Base-by-base conservation (phyloP, 2,329 filamentous ascomycete genomes). In the Cercospora canescens region DNA sequence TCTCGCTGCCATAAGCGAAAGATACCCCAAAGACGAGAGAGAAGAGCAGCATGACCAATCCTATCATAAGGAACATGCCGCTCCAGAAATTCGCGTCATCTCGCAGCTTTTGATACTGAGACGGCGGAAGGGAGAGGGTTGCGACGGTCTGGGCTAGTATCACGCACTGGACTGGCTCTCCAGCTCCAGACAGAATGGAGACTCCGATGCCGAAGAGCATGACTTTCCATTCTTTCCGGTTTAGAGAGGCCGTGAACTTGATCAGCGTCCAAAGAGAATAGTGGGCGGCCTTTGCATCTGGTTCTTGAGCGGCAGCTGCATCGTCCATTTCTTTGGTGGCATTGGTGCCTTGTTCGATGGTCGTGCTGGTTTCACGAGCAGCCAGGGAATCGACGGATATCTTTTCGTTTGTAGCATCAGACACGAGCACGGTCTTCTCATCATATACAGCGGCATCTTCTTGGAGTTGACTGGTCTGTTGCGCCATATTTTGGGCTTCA, bases 71-170 rank as follows among this genome's bases (percentile, higher is more conserved):
- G 69, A 86, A 85, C 81, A 86, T 85, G 14, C 85, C 76, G 0
- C 81, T 77, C 76, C 81, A 86, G 69, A 85, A 85, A 65, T 85
- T 79, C 16, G 78, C 80, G 39, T 79, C 74, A 1, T 79, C 66
- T 12, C 61, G 58, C 12, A 67, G 54, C 26, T 54, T 34, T 1
- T 28, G 34, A 84, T 79, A 72, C 77, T 83, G 84, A 35, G 72
- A 77, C n/a, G 79, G 77, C 26, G 82, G 86, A 28, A 89, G 80
- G 7, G 88, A 87, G 16, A 94, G 83, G 12, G 88, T 86, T 67
- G 87, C 86, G 77, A 97, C 93, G 64, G 92, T 86, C 79, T 97
- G 96, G 73, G 93, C 90, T 72, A 97, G 94, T 78, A 97, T 89
- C 68, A 97, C 87, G 70, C 90, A 86, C 74, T 89, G 86, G 0